These are phyloP conservation scores for Zygotorulaspora sp. DNA, from an alignment of 805 yeast genomes.

Conservation along the genomic window DNA sequence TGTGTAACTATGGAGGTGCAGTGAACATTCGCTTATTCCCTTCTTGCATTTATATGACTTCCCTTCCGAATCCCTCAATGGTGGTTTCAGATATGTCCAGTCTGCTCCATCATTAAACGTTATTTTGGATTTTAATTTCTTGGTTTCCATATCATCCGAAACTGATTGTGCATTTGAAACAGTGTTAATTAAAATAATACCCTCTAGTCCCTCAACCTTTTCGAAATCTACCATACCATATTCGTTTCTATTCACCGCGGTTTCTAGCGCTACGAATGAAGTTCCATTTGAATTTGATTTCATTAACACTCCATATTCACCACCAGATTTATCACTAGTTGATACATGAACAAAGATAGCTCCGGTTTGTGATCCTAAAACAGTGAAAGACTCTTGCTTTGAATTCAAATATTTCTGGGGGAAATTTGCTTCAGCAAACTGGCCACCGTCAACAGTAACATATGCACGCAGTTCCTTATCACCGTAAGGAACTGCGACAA, in stretches of 20 bases:
- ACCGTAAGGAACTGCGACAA: constrained; percentile 60
- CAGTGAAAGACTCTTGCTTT: constrained; percentile 68
- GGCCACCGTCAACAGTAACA: constrained; percentile 73
- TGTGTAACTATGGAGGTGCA: constrained; percentile 86
- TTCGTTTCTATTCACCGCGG: constrained; percentile 66
- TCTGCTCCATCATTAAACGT: constrained; percentile 90
- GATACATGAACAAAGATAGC: constrained; percentile 83
- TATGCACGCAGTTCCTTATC: constrained; percentile 56
- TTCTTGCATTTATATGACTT: constrained; percentile 52
- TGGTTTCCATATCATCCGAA: constrained; percentile 39
- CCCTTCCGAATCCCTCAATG: constrained; percentile 57
- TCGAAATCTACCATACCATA: constrained; percentile 87
- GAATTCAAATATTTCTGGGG: constrained; percentile 61
- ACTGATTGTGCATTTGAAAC: constrained; percentile 53
- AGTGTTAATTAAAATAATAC: constrained; percentile 68
- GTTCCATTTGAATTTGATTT: constrained; percentile 93
- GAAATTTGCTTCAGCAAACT: constrained; percentile 73
- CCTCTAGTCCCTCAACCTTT: constrained; percentile 76
- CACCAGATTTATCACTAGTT: constrained; percentile 44
- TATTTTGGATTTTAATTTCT: constrained; percentile 64
- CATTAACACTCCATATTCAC: constrained; percentile 72
- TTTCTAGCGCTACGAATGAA: constrained; percentile 63
- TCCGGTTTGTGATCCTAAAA: constrained; percentile 65
- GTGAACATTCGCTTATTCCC: constrained; percentile 58
- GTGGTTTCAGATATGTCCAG: constrained; percentile 73